Evolutionary conservation across 108 stramenopile genomes (phyloP), one percentile per base, ranked within the genome.

Genomic region (Pseudonitzschia multiseries): DNA sequence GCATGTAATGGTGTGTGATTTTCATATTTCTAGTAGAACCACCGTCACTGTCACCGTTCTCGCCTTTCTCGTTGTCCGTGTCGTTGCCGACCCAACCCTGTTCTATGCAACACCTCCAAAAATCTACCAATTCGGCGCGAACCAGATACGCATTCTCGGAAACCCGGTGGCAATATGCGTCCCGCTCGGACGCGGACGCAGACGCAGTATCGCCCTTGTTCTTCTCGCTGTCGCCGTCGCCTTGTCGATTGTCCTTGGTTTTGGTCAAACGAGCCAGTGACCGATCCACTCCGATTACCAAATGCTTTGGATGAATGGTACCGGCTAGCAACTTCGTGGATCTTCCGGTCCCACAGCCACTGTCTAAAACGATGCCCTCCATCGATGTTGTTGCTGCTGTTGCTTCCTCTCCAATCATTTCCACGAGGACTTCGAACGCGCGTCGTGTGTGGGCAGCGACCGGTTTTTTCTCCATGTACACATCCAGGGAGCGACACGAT

Each of bases 321-420:
- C 79, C 65, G 12, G 89, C 88, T 32, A 93, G 73, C 29, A 77
- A 36, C 8, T 71, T 22, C 15, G 91, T 83, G 8, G 88, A 91
- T 22, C 81, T 73, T 10, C 92, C 94, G 1, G 96, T 96, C 22
- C 96, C 96, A 77, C 96, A 97, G 41, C 96, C 96, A 71, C 92
- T 90, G 72, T 92, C 93, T 24, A 93, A 69, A 54, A 96, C 73
- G 9, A 93, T 60, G 31, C 20, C 40, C 15, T 24, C 36, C 9
- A 42, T 66, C 22, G 50, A 26, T 20, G 65, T 33, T 43, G 32
- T 0, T 6, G 40, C 32, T 52, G 15, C 0, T 29, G 40, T 8
- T 17, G 18, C 29, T 13, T 40, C 18, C 13, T 40, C n/a, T 42
- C 63, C 61, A 40, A 63, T 15, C 41, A 63, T 28, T 46, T 63